phyloP scores from a whole-genome alignment of 75 land plant genomes.

The Picea glauca region DNA sequence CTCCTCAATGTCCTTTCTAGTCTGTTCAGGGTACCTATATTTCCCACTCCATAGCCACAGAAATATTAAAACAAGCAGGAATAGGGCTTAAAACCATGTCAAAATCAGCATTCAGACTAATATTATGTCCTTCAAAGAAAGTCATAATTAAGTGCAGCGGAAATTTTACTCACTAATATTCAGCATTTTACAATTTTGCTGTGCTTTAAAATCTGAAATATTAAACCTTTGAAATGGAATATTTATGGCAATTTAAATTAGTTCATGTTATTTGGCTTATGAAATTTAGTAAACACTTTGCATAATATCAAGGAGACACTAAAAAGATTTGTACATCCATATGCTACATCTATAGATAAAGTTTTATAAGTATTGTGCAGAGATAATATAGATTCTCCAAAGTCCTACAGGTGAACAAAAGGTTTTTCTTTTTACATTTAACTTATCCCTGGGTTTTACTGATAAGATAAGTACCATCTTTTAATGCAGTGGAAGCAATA shows the following conservation, averaged over 20 bases:
- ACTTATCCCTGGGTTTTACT: not conserved
- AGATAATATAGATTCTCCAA: too few species aligned
- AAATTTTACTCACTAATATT: not conserved
- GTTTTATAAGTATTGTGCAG: too few species aligned
- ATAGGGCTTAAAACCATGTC: not conserved
- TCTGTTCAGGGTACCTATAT: slow-evolving; percentile 45
- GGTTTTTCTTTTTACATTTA: too few species aligned
- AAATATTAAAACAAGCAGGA: not conserved
- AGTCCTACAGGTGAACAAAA: too few species aligned
- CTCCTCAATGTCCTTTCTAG: slow-evolving; percentile 30
- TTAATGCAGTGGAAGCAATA: slow-evolving; percentile 61
- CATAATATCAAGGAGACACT: not conserved
- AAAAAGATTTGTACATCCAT: not conserved
- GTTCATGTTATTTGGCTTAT: not conserved
- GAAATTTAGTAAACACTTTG: not conserved
- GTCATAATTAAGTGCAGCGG: not conserved
- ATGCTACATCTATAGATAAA: too few species aligned
- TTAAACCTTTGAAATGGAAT: not conserved
- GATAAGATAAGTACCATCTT: slow-evolving; percentile 41
- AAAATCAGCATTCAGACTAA: not conserved
- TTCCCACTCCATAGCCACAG: not conserved
- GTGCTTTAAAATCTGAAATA: not conserved
- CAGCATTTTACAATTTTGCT: not conserved
- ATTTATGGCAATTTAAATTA: not conserved
- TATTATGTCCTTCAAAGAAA: too few species aligned